Base-by-base conservation (phyloP, 129 eudicot species). In the Flaveria brownii region DNA sequence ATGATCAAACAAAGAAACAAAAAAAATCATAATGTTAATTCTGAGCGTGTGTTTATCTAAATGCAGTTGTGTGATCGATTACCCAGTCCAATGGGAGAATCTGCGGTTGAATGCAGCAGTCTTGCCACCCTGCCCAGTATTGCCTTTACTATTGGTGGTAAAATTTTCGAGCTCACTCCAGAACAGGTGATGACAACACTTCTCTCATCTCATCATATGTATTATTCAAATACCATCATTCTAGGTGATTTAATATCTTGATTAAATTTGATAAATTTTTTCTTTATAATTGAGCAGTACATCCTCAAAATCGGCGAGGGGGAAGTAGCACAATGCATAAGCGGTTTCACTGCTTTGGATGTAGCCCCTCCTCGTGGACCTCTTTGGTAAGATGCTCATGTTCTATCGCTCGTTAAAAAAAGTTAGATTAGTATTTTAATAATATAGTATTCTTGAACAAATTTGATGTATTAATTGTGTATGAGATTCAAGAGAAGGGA, bases 291-390 rank as follows among this genome's bases (percentile, higher is more conserved):
- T 45, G 6, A 23, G 68, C 88, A 92, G 98, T 93, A 93, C 50
- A 80, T 93, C 59, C 96, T 93, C n/a, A 77, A 93, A 87, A 83
- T 93, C 26, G 96, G 96, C 2, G 97, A 91, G 75, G 96, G 90
- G 28, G 84, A 77, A 12, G 85, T 75, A 64, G 89, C 98, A 17
- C 98, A 93, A 69, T 93, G 98, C 87, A 88, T 93, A 18, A 93
- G 98, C 76, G 98, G 98, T 64, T 93, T 93, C 70, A 85, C 88
- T 17, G 96, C 97, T 74, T 28, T 93, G 62, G 98, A 93, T 69
- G 93, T 93, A 26, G 82, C 91, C 46, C 97, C 98, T 62, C 98
- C 98, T 63, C 98, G 88, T n/a, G 98, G 98, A 66, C 98, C 98
- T 60, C 90, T 93, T 5, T 93, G 98, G 98, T 93, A 93, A 30